Evolutionary conservation across 257 asterid genomes (phyloP), one percentile per base, ranked within the genome.

Genomic region (Solanum lycopersicoides): DNA sequence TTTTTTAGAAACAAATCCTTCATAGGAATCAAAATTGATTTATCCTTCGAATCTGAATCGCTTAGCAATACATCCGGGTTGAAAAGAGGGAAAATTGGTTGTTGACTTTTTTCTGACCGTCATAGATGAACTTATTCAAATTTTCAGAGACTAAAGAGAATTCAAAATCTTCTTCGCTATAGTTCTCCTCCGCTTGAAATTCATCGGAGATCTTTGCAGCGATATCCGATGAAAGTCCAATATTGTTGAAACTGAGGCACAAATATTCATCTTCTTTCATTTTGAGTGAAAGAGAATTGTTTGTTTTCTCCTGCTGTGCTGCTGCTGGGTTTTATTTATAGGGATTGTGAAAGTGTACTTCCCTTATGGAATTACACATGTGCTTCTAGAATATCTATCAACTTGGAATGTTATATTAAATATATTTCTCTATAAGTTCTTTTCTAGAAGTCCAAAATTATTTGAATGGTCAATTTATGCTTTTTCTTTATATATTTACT

Each of bases 151-250:
- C 91, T 3, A 94, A 69, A 73, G 92, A 83, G 83, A 96, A 96
- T 82, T 96, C 98, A 44, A 96, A 95, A 59, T 93, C 98, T 1
- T 92, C 96, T 8, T 89, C 94, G 41, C 23, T n/a, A n/a, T 41
- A 13, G 4, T 42, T n/a, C 83, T 25, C 84, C 41, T 41, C 79
- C 18, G 39, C 37, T 25, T 45, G 63, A 28, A 25, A 25, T 13
- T 77, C 84, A 25, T 77, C 25, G n/a, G 84, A 77, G 39, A 44
- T 28, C 44, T 77, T 77, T 15, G 63, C 65, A 23, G 63, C 84
- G 4, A 77, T 77, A 44, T 14, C 41, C 1, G 84, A 20, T 8
- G 44, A 25, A 45, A n/a, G 5, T 13, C 84, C 84, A 28, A 25
- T 44, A 45, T 8, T 77, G 8, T 25, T 77, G 47, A 77, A 77